These are phyloP conservation scores for Pseudogymnoascus sp. DNA, from an alignment of 2,329 filamentous ascomycete genomes.

Conservation along the genomic window DNA sequence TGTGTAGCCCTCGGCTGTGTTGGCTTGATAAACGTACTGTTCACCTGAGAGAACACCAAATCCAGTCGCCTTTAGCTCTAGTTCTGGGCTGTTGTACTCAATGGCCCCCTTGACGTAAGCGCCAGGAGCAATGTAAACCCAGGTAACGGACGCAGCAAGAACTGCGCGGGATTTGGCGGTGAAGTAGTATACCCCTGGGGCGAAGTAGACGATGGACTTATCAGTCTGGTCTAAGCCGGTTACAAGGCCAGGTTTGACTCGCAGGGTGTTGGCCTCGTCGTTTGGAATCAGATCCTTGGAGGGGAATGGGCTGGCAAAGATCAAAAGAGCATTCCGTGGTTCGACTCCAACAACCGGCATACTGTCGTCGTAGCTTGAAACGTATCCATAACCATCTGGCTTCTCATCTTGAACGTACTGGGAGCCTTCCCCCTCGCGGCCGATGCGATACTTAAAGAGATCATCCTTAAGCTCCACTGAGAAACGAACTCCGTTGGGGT, in stretches of 20 bases:
- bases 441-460: constrained; percentile 23
- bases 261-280: constrained; percentile 14
- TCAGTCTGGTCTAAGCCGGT: constrained; percentile 15
- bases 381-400: constrained; percentile 10
- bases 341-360: constrained; percentile 24
- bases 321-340: constrained; percentile 25
- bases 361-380: not conserved
- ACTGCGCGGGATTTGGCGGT: constrained; percentile 13
- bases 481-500: constrained; percentile 23
- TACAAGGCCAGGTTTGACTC: constrained; percentile 22
- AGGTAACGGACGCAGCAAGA: constrained; percentile 15
- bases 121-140: constrained; percentile 25
- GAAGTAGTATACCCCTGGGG: constrained; percentile 22
- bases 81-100: constrained; percentile 22
- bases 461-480: constrained; percentile 29
- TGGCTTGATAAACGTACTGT: constrained; percentile 32
- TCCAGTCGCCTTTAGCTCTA: constrained; percentile 27
- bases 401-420: constrained; percentile 18
- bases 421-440: constrained; percentile 11
- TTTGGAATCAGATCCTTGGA: constrained; percentile 17
- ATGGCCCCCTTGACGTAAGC: constrained; percentile 33
- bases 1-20: constrained; percentile 24
- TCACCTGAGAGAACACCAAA: constrained; percentile 31
- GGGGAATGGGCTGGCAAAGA: constrained; percentile 28
- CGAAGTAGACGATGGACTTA: constrained; percentile 19